Base-by-base conservation (phyloP, 441 rosid species). In the Pelargonium cotyledonis region DNA sequence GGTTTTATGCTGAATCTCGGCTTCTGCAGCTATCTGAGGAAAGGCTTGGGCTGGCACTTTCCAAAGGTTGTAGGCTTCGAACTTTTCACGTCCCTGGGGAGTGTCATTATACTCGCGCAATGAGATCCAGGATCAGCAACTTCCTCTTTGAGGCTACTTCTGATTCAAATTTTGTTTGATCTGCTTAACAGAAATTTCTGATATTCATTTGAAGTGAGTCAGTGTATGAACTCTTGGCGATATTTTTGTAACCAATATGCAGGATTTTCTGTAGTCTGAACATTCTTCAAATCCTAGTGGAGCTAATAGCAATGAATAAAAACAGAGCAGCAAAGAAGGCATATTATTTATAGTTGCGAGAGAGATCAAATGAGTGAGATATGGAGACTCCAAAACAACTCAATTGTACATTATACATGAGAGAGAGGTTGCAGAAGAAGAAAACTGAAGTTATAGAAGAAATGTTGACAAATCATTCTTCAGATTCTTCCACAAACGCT, bases 21-120 rank as follows among this genome's bases (percentile, higher is more conserved):
- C 9, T 14, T 5, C 5, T 53, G 60, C 60, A 53, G 60, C 14
- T 53, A 53, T 53, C 21, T 53, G 10, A 53, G 60, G 21, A 53
- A 53, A 53, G 60, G 60, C 21, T 53, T 53, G 60, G 60, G 21
- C 8, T 53, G 60, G 60, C 60, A 53, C 60, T 53, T 53, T 15
- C 60, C 60, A 2, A 53, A 53, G 60, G 60, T 53, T 16, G 60
- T 53, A 53, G 60, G 60, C 19, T 53, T 53, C 14, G 60, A 53
- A 53, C 60, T 53, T 18, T 53, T 53, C 18, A 53, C 60, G 19
- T 53, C 60, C 60, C 60, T 53, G 14, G 21, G 4, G 8, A 53
- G 38, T 31, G 38, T 31, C 38, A 31, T 5, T 31, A 31, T 31
- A 3, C 38, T 31, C 4, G 38, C 38, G 31, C 38, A 31, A 3